A percentile compares a stretch with the other conserved stretches of the same genome.
Evolutionary conservation across 148 eudicot species (phyloP).

Genomic region (Chenopodium album): DNA sequence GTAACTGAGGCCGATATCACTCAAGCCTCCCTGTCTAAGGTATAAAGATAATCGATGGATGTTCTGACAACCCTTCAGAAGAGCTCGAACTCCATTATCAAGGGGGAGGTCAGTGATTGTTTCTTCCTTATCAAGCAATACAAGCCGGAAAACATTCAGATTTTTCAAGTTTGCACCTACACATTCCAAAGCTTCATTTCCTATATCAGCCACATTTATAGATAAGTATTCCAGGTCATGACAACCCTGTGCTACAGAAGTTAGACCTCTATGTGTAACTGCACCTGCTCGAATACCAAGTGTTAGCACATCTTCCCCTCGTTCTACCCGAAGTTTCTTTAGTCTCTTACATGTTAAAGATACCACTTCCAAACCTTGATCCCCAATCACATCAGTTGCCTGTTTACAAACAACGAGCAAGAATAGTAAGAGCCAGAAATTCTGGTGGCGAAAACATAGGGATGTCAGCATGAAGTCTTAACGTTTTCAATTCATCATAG

Average conservation of each 20-base stretch:
- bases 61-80: constrained; percentile 60
- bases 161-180: constrained; percentile 55
- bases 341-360: constrained; percentile 54
- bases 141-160: constrained; percentile 71
- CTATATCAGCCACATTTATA: constrained; percentile 66
- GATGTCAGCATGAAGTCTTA: neutral
- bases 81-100: constrained; percentile 73
- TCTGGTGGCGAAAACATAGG: neutral
- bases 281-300: constrained; percentile 59
- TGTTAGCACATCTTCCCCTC: constrained; percentile 61
- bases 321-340: constrained; percentile 69
- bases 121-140: constrained; percentile 56
- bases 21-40: constrained; percentile 67
- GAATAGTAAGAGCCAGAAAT: neutral
- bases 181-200: constrained; percentile 58
- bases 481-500: no score
- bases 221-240: constrained; percentile 66
- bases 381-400: constrained; percentile 76
- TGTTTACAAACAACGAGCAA: constrained; percentile 22
- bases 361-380: constrained; percentile 64
- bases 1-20: constrained; percentile 63
- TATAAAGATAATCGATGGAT: constrained; percentile 69
- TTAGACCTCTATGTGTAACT: constrained; percentile 70
- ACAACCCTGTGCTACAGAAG: constrained; percentile 70
- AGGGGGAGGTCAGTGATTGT: constrained; percentile 69